A percentile compares a stretch with the other conserved stretches of the same genome.
phyloP scores from a whole-genome alignment of 331 rosid genomes.

The Acacia concinna region DNA sequence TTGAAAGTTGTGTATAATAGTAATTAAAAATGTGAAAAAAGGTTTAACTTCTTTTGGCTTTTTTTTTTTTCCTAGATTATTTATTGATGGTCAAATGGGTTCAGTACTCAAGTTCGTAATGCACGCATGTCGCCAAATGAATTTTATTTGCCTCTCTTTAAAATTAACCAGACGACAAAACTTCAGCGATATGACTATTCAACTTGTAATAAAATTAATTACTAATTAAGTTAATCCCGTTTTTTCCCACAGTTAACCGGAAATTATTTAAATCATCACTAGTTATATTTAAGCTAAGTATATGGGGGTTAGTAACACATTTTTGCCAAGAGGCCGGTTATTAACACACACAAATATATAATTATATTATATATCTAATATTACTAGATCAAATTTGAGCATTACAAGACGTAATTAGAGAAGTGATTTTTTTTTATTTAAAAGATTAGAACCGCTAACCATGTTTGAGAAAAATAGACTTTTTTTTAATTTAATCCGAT shows the following conservation, averaged over 20 bases:
- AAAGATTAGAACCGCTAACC: no score
- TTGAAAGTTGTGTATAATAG: not conserved
- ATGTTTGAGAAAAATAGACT: no score
- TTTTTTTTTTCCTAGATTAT: not conserved
- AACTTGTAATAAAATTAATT: not conserved
- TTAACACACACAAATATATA: no score
- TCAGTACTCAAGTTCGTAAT: not conserved
- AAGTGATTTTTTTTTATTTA: no score
- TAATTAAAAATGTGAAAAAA: not conserved
- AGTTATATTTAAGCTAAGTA: not conserved
- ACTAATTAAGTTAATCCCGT: no score
- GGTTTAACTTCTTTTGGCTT: not conserved
- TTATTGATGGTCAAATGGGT: not conserved
- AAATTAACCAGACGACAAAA: not conserved
- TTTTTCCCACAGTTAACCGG: not conserved
- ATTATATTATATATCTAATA: no score
- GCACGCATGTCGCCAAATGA: not conserved
- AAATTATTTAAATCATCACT: not conserved
- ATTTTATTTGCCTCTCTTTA: not conserved
- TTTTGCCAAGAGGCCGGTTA: no score
- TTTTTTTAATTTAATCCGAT: no score
- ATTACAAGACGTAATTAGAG: no score
- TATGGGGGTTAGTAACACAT: not conserved
- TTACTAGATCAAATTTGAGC: no score
- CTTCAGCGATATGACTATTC: not conserved